Percentiles rank a stretch among this genome's conserved stretches.
Evolutionary conservation across 805 yeast species (phyloP).

Genomic region (Grigorovia transvaalensis): DNA sequence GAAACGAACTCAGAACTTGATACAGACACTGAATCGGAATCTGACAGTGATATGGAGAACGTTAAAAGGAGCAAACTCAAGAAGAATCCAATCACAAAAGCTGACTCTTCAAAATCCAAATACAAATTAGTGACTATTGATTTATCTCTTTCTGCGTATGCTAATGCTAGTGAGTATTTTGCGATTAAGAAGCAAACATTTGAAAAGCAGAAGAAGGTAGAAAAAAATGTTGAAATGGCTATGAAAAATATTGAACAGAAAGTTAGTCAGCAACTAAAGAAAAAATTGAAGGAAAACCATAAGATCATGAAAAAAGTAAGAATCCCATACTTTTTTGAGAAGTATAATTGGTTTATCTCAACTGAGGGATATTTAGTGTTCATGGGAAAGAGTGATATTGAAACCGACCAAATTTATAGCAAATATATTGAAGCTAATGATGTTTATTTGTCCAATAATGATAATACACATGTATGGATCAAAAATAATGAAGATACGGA

Average conservation of each 20-base stretch:
- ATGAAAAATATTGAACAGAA: slow-evolving; percentile 73
- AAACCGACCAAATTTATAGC: slow-evolving; percentile 69
- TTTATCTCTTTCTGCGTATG: slow-evolving; percentile 64
- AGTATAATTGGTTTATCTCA: slow-evolving; percentile 88
- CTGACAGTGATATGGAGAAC: slow-evolving; percentile 15
- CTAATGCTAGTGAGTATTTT: slow-evolving; percentile 78
- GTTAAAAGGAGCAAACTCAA: slow-evolving; percentile 4
- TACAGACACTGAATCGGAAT: slow-evolving; percentile 6
- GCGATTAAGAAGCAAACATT: slow-evolving; percentile 65
- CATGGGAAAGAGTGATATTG: slow-evolving; percentile 76
- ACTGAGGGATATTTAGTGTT: slow-evolving; percentile 79
- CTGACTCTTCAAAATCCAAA: slow-evolving; percentile 5
- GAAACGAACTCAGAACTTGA: slow-evolving; percentile 5
- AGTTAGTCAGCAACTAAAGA: slow-evolving; percentile 60
- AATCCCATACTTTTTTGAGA: slow-evolving; percentile 83
- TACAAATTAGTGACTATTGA: slow-evolving; percentile 52
- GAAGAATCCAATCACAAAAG: slow-evolving; percentile 2
- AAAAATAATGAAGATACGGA: slow-evolving; percentile 68
- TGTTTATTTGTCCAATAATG: slow-evolving; percentile 63
- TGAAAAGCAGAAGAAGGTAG: slow-evolving; percentile 71
- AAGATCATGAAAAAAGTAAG: slow-evolving; percentile 49
- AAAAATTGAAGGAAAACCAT: slow-evolving; percentile 48
- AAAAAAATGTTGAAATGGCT: slow-evolving; percentile 65
- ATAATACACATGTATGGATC: slow-evolving; percentile 64
- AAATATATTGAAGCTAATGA: slow-evolving; percentile 70